Conservation (phyloP, 2,329 filamentous ascomycete genomes). For the Cercospora beticola region DNA sequence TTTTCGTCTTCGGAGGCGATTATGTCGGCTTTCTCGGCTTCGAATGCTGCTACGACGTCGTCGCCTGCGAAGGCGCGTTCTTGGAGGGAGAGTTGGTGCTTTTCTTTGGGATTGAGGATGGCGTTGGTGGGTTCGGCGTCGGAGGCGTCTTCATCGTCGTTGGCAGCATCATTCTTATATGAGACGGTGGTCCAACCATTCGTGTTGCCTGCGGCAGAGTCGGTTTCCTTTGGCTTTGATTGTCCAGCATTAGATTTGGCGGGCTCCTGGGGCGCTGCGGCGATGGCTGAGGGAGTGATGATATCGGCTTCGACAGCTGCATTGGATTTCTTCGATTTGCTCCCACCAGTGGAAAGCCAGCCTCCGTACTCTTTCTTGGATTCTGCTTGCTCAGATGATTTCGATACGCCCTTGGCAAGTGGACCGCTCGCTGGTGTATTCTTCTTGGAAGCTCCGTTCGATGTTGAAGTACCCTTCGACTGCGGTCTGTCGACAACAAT, state of each 20-base stretch:
- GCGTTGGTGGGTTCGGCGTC: conserved; percentile 31
- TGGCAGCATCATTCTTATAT: conserved; percentile 33
- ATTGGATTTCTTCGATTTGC: conserved; percentile 26
- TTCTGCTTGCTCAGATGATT: conserved; percentile 5
- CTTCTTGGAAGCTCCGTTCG: conserved; percentile 34
- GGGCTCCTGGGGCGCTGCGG: conserved; percentile 7
- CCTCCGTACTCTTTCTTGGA: conserved; percentile 12
- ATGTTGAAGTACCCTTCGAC: conserved; percentile 16
- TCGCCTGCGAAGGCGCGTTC: conserved; percentile 81
- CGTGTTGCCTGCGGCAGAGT: conserved; percentile 33
- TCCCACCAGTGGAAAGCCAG: conserved; percentile 30
- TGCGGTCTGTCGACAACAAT: conserved; percentile 39
- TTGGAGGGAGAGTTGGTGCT: conserved; percentile 68
- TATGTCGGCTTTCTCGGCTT: conserved; percentile 71
- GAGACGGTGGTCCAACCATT: conserved; percentile 49
- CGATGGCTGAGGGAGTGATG: conserved; percentile 12
- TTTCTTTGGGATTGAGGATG: conserved; percentile 36
- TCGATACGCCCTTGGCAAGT: conserved; percentile 27
- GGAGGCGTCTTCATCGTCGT: conserved; percentile 31
- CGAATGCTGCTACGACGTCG: conserved; percentile 79
- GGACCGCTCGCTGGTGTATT: conserved; percentile 23
- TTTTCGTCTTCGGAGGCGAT: conserved; percentile 79
- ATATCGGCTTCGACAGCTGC: conserved; percentile 25
- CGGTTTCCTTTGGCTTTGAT: conserved; percentile 23
- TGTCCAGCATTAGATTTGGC: background rate